Conservation (phyloP, 1,284 basidiomycete genomes). For the Malassezia vespertilionis region DNA sequence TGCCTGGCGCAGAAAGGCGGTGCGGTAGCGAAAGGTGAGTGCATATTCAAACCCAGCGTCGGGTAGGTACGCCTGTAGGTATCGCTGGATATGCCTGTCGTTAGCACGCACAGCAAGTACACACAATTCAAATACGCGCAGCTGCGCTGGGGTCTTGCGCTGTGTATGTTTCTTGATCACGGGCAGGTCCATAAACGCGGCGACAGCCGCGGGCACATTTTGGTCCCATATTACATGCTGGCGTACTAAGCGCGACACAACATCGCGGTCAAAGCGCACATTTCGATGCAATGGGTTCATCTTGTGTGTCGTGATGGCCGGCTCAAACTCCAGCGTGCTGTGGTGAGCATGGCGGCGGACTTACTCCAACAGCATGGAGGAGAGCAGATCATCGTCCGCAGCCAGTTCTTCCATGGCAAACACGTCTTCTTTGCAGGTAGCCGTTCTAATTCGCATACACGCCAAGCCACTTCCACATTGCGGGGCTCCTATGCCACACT, state of each 20-base stretch:
- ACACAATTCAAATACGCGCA: conserved; percentile 21
- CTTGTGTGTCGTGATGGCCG: conserved; percentile 45
- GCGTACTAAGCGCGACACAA: conserved; percentile 31
- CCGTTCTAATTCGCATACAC: no score
- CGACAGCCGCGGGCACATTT: conserved; percentile 31
- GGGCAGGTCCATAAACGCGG: conserved; percentile 31
- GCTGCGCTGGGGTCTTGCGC: conserved; percentile 34
- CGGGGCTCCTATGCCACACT: no score
- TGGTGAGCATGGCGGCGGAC: conserved; percentile 10
- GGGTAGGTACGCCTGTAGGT: conserved; percentile 43
- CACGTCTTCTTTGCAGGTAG: no score
- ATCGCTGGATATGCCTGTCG: conserved; percentile 33
- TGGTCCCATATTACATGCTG: conserved; percentile 33
- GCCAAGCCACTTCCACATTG: no score
- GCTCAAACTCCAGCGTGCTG: conserved; percentile 44
- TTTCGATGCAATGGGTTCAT: conserved; percentile 44
- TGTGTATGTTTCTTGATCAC: conserved; percentile 35
- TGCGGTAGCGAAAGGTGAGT: conserved; percentile 36
- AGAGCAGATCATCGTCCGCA: conserved; percentile 44
- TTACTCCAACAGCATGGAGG: conserved; percentile 43
- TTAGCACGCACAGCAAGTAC: neutral
- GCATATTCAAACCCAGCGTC: conserved; percentile 44
- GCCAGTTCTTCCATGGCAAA: conserved; percentile 40
- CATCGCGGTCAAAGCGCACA: conserved; percentile 35
- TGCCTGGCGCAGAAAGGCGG: conserved; percentile 3